These are phyloP conservation scores for Phytophthora ohioensis DNA, from an alignment of 352 stramenopile species.

Conservation along the genomic window DNA sequence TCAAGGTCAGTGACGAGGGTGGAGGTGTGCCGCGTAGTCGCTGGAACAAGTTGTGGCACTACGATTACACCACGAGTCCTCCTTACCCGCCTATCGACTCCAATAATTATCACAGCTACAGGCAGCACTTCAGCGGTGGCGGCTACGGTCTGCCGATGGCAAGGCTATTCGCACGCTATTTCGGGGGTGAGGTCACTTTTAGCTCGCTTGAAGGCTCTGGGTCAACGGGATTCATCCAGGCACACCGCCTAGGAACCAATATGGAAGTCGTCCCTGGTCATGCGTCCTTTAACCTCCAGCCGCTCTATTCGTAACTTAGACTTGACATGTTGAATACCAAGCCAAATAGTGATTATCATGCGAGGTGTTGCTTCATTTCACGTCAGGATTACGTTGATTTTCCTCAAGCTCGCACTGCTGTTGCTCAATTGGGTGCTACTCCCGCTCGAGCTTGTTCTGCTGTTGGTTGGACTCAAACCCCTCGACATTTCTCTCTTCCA, in stretches of 20 bases:
- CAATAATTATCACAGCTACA: slow-evolving; percentile 81
- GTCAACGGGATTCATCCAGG: slow-evolving; percentile 93
- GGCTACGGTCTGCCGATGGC: slow-evolving; percentile 96
- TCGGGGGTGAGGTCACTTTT: slow-evolving; percentile 98
- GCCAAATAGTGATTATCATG: slow-evolving; percentile 14
- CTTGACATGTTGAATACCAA: slow-evolving; percentile 35
- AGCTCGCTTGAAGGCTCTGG: slow-evolving; percentile 99
- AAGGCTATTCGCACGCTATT: slow-evolving; percentile 97
- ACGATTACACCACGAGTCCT: slow-evolving; percentile 98
- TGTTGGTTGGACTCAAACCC: too few species aligned
- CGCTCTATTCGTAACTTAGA: slow-evolving; percentile 48
- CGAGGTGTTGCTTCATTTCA: too few species aligned
- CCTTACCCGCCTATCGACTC: slow-evolving; percentile 61
- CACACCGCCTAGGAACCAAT: slow-evolving; percentile 77
- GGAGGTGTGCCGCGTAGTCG: slow-evolving; percentile 97
- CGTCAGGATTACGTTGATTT: too few species aligned
- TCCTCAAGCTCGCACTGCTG: too few species aligned
- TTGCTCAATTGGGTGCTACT: too few species aligned
- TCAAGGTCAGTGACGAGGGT: slow-evolving; percentile 99
- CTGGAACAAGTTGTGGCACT: slow-evolving; percentile 98
- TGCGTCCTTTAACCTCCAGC: slow-evolving; percentile 44
- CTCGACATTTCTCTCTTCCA: too few species aligned
- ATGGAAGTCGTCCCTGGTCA: slow-evolving; percentile 80
- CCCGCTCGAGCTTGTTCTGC: too few species aligned
- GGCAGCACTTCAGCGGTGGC: slow-evolving; percentile 92